Conservation (phyloP, 495 filamentous ascomycete genomes). For the Aspergillus sclerotiicarbonarius region DNA sequence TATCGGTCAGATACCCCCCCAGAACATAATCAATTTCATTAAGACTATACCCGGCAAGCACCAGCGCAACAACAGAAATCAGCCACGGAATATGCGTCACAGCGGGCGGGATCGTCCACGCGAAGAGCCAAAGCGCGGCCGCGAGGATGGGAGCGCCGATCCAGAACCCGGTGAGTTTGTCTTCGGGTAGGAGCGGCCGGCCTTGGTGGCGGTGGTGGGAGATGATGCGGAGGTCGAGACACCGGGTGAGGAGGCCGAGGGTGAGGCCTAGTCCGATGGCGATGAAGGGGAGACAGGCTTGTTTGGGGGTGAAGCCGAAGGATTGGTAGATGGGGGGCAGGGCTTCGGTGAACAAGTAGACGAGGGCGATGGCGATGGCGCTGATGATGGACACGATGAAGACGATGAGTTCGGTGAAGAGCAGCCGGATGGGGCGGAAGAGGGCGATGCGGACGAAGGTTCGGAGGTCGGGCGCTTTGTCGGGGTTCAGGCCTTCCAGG, state of each 20-base stretch:
- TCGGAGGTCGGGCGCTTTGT: slow-evolving; percentile 36
- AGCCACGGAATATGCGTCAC: slow-evolving; percentile 37
- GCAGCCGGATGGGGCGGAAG: slow-evolving; percentile 41
- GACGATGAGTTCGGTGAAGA: slow-evolving; percentile 51
- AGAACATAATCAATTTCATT: slow-evolving; percentile 53
- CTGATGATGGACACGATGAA: slow-evolving; percentile 45
- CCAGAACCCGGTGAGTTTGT: slow-evolving; percentile 51
- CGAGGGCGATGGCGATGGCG: slow-evolving; percentile 46
- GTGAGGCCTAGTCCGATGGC: slow-evolving; percentile 45
- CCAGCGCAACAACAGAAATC: slow-evolving; percentile 40
- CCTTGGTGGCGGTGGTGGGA: slow-evolving; percentile 28
- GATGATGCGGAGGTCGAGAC: slow-evolving; percentile 41
- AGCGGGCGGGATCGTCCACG: slow-evolving; percentile 49
- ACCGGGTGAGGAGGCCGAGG: slow-evolving; percentile 44
- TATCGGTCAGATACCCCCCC: slow-evolving; percentile 53
- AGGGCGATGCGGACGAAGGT: slow-evolving; percentile 42
- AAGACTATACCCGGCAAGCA: slow-evolving; percentile 51
- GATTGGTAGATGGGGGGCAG: slow-evolving; percentile 45
- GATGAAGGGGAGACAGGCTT: slow-evolving; percentile 49
- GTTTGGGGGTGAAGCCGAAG: slow-evolving; percentile 38
- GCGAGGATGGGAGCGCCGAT: slow-evolving; percentile 49
- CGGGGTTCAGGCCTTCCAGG: slow-evolving; percentile 38
- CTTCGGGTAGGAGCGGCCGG: slow-evolving; percentile 40
- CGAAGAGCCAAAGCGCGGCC: slow-evolving; percentile 49
- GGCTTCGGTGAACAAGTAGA: slow-evolving; percentile 56